A percentile compares a stretch with the other conserved stretches of the same genome.
Conservation (phyloP, 1,139 yeast genomes). For the Yamadazyma triangularis region DNA sequence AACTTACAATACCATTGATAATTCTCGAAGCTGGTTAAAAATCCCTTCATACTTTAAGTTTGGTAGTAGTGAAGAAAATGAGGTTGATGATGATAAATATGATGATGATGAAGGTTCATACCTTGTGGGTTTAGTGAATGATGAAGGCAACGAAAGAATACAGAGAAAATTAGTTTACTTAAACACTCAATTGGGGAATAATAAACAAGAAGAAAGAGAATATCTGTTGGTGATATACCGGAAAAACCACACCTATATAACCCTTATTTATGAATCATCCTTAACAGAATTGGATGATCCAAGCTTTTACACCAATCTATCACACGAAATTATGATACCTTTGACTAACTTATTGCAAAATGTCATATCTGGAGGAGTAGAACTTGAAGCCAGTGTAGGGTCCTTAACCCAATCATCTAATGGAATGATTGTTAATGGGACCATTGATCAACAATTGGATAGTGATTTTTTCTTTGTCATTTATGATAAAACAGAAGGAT, state of each 20-base stretch:
- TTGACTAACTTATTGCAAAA: slow-evolving; percentile 8
- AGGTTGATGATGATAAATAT: slow-evolving; percentile 4
- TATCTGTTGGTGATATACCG: slow-evolving; percentile 29
- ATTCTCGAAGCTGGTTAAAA: slow-evolving; percentile 17
- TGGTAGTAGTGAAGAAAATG: slow-evolving; percentile 4
- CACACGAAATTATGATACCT: slow-evolving; percentile 22
- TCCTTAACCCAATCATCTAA: slow-evolving; percentile 27
- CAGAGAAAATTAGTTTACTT: slow-evolving; percentile 27
- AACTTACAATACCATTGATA: too few species aligned
- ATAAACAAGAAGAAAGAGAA: slow-evolving; percentile 19
- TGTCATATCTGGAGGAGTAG: slow-evolving; percentile 12
- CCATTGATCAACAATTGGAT: slow-evolving; percentile 18
- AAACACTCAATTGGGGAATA: slow-evolving; percentile 10
- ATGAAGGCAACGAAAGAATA: slow-evolving; percentile 12
- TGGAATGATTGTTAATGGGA: slow-evolving; percentile 6
- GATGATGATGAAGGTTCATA: slow-evolving; percentile 21
- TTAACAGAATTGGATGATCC: slow-evolving; percentile 16
- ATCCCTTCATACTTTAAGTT: slow-evolving; percentile 21
- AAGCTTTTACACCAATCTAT: slow-evolving; percentile 21
- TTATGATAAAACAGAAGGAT: slow-evolving; percentile 22
- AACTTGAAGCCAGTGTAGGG: slow-evolving; percentile 24
- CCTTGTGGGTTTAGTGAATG: slow-evolving; percentile 22
- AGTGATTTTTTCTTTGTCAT: slow-evolving; percentile 37
- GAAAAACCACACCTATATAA: slow-evolving; percentile 20
- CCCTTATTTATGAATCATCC: slow-evolving; percentile 30